phyloP scores from a whole-genome alignment of 192 early-diverging fungal genomes.

The Blastocladiella britannica region DNA sequence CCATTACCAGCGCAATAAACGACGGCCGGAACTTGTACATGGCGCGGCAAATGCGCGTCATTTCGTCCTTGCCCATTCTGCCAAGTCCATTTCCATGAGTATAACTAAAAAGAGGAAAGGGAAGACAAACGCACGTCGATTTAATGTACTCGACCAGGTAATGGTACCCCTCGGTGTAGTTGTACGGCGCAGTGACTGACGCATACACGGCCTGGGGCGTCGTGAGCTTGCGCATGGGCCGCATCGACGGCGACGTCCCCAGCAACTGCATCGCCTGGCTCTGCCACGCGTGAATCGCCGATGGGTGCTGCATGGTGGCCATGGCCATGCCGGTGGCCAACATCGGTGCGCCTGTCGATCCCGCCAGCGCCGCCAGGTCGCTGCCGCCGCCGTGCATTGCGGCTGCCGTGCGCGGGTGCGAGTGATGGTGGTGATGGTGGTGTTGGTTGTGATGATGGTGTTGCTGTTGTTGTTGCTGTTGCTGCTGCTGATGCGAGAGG shows the following conservation, averaged over 20 bases:
- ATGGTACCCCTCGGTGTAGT: constrained; percentile 85
- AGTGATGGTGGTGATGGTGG: too few species aligned
- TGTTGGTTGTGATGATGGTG: too few species aligned
- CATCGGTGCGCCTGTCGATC: too few species aligned
- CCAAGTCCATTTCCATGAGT: not conserved
- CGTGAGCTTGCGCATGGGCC: constrained; percentile 14
- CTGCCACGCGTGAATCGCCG: constrained; percentile 12
- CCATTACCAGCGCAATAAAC: constrained; percentile 83
- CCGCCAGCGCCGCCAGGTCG: not conserved
- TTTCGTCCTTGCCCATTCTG: constrained; percentile 70
- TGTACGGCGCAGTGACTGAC: constrained; percentile 58
- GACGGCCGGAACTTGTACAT: constrained; percentile 79
- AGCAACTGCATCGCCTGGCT: constrained; percentile 5
- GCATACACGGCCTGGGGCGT: constrained; percentile 54
- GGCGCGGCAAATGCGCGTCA: constrained; percentile 72
- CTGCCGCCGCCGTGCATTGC: too few species aligned
- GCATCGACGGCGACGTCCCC: not conserved
- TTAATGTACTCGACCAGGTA: constrained; percentile 64
- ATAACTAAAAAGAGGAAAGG: not conserved
- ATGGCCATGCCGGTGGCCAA: too few species aligned
- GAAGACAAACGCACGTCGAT: constrained; percentile 23
- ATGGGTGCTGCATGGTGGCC: too few species aligned
- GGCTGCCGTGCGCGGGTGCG: too few species aligned
- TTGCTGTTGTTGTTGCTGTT: constrained; percentile 4
- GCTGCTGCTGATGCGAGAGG: constrained; percentile 2